Evolutionary conservation across 1,284 basidiomycete species (phyloP).

Genomic region (Ustilago sp.): DNA sequence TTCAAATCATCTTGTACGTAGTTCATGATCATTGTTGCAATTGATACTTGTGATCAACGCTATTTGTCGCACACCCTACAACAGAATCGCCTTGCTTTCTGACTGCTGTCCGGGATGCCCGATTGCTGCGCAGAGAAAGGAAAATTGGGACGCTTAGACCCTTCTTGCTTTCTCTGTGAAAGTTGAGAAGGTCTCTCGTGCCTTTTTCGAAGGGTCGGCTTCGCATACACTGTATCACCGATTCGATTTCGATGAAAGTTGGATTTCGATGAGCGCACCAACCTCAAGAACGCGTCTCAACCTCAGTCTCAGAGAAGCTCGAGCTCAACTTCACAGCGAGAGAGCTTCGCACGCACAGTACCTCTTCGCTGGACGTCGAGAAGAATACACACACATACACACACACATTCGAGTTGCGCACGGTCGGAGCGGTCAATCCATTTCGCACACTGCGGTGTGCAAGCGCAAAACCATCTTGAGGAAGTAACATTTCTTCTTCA

Average conservation of each 20-base stretch:
- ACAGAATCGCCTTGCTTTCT: not conserved
- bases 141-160: constrained; percentile 4
- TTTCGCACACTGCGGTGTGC: not conserved
- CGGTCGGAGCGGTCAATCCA: constrained; percentile 5
- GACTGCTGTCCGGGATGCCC: not conserved
- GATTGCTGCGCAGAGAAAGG: constrained; percentile 1
- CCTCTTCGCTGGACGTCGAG: constrained; percentile 5
- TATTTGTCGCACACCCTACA: no score
- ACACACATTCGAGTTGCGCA: constrained; percentile 3
- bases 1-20: no score
- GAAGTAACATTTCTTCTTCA: not conserved
- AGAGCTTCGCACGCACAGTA: constrained; percentile 2
- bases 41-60: no score
- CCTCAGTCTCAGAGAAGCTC: not conserved
- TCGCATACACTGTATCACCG: constrained; percentile 14
- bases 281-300: constrained; percentile 1
- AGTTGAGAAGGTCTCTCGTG: no score
- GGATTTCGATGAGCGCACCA: not conserved
- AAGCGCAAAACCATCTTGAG: constrained; percentile 1
- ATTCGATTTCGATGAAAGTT: not conserved
- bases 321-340: not conserved
- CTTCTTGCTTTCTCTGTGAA: not conserved
- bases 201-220: not conserved
- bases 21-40: no score
- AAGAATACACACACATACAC: not conserved